phyloP scores from a whole-genome alignment of 768 basidiomycete genomes.

The Punctularia strigosozonata region DNA sequence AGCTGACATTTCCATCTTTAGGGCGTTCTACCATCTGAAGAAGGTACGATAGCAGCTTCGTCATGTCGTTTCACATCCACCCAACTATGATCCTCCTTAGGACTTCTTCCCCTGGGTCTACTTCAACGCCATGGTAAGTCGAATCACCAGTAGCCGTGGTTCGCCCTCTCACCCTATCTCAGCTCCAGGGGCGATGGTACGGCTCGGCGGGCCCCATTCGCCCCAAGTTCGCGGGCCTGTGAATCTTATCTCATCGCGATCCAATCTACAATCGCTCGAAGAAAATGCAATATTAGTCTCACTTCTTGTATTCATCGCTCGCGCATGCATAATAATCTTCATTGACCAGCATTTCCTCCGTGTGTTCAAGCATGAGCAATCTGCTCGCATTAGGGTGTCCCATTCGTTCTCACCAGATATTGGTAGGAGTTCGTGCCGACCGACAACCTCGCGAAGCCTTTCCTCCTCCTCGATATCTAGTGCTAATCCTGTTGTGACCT shows the following conservation, averaged over 20 bases:
- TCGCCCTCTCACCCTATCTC: background rate
- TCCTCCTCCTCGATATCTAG: too few species aligned
- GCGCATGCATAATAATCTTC: too few species aligned
- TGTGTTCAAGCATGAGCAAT: too few species aligned
- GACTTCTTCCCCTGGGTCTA: slow-evolving; percentile 63
- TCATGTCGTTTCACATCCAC: background rate
- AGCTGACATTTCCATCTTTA: slow-evolving; percentile 3
- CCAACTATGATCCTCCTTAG: slow-evolving; percentile 8
- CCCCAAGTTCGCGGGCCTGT: slow-evolving; percentile 27
- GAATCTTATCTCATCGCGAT: too few species aligned
- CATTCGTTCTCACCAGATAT: too few species aligned
- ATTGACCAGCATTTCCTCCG: too few species aligned
- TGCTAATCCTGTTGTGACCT: too few species aligned
- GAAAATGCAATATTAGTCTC: background rate
- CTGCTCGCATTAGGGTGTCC: too few species aligned
- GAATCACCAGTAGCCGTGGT: too few species aligned
- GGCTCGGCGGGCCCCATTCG: slow-evolving; percentile 28
- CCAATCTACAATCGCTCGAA: too few species aligned
- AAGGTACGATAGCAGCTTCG: slow-evolving; percentile 33
- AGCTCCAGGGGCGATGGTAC: slow-evolving; percentile 35
- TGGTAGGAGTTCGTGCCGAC: too few species aligned
- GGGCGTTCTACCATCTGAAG: slow-evolving; percentile 58
- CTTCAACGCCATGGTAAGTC: slow-evolving; percentile 60
- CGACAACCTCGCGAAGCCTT: too few species aligned
- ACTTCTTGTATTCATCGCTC: background rate